phyloP scores from a whole-genome alignment of 192 early-diverging fungal genomes.

The Backusella tuberculispora region DNA sequence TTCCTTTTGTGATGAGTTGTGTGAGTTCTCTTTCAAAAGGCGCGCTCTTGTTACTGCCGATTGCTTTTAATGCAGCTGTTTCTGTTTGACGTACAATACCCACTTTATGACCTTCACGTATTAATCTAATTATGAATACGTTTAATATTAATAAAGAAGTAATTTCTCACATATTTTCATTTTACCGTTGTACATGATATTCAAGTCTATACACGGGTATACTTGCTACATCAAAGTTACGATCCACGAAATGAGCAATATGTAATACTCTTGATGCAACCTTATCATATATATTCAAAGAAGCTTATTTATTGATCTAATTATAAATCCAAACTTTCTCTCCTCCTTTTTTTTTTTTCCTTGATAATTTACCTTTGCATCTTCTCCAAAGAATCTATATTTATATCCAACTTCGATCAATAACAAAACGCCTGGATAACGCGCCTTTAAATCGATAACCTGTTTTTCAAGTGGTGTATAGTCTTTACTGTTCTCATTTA shows the following conservation, averaged over 20 bases:
- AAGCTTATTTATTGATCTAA: not conserved
- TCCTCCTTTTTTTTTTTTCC: not conserved
- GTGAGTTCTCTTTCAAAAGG: constrained; percentile 71
- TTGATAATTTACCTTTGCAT: constrained; percentile 64
- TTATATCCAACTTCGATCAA: constrained; percentile 96
- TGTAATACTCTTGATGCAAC: constrained; percentile 75
- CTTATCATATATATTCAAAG: constrained; percentile 31
- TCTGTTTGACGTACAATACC: constrained; percentile 84
- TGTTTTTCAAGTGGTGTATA: constrained; percentile 89
- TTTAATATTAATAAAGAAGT: not conserved
- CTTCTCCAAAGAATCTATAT: constrained; percentile 89
- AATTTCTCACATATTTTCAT: not conserved
- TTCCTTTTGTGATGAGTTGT: constrained; percentile 73
- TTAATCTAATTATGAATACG: constrained; percentile 53
- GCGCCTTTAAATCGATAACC: constrained; percentile 71
- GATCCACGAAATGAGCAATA: constrained; percentile 81
- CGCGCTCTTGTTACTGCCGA: constrained; percentile 63
- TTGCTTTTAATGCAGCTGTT: constrained; percentile 85
- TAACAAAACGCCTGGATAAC: constrained; percentile 74
- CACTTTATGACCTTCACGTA: constrained; percentile 84
- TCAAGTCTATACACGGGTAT: constrained; percentile 78
- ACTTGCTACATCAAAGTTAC: constrained; percentile 80
- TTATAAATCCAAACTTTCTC: too few relatives aligned
- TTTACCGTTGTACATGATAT: constrained; percentile 79
- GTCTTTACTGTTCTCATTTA: constrained; percentile 3